Base-by-base conservation (phyloP, 2,329 filamentous ascomycete species). In the Cercospora sp. region DNA sequence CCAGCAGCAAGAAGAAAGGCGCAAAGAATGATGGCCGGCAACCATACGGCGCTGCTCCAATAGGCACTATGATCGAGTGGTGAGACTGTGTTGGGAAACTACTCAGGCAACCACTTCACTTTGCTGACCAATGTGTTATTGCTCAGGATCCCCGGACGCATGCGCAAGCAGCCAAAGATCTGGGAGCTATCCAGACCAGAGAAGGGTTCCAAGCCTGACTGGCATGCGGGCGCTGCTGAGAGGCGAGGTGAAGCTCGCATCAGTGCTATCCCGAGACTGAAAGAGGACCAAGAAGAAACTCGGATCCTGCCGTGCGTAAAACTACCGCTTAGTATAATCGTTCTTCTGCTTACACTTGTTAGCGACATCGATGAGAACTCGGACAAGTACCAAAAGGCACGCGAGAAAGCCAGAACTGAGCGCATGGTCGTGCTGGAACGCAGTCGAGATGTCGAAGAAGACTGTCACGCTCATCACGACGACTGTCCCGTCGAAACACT, bases 381-480 rank as follows among this genome's bases (percentile, higher is more conserved):
- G 57, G 72, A 69, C 2, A 69, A 53, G 58, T 75, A 76, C 66
- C 48, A 68, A 9, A 68, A 67, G 16, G 65, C 72, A 6, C 68
- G 72, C n/a, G 39, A 74, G 18, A 71, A 72, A 3, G 74, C 74
- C 16, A 33, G 64, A 30, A 73, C 69, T 3, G 74, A 77, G 48
- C 70, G 84, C 23, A 86, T 90, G 81, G 87, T 86, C 65, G 82
- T 89, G 7, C 80, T 89, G 23, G 82, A 83, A 51, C 82, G 87
- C 53, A 80, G 76, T 61, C 78, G 83, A 9, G 74, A 76, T 42
- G 81, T 80, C 5, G 82, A 80, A 5, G 79, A 82, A 2, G 77
- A 82, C 8, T 77, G 76, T 2, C 84, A 83, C 0, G 79, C 85
- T 65, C 86, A 90, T 31, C 67, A 74, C 33, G 79, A 82, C 1